Conservation (phyloP, 2,329 filamentous ascomycete species). For the Exophiala viscosa region DNA sequence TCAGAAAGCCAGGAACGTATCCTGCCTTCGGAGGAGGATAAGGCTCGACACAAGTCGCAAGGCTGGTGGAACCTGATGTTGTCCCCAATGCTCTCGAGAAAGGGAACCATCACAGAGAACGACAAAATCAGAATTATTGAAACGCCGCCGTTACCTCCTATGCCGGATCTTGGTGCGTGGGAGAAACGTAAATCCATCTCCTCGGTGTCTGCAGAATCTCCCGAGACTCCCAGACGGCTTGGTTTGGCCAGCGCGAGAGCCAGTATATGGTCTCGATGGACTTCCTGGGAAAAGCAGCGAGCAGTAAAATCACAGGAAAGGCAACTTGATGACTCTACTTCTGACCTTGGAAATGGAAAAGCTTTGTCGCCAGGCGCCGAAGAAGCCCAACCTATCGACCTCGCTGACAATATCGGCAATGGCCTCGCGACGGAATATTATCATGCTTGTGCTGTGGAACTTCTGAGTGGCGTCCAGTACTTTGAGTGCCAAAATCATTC, state of each 20-base stretch:
- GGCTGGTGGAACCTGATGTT: slow-evolving; percentile 50
- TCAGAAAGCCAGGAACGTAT: slow-evolving; percentile 33
- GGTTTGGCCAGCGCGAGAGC: slow-evolving; percentile 24
- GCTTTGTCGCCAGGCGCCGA: background rate
- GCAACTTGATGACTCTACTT: background rate
- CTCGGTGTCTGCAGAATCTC: slow-evolving; percentile 33
- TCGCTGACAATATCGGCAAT: background rate
- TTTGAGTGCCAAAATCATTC: slow-evolving; percentile 45
- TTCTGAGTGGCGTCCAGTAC: slow-evolving; percentile 39
- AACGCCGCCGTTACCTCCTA: slow-evolving; percentile 16
- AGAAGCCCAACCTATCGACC: background rate
- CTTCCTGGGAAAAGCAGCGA: slow-evolving; percentile 25
- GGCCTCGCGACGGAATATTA: slow-evolving; percentile 30
- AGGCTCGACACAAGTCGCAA: slow-evolving; percentile 41
- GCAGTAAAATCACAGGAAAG: slow-evolving; percentile 1
- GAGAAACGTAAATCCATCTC: slow-evolving; percentile 8
- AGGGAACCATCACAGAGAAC: slow-evolving; percentile 35
- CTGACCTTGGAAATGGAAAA: background rate
- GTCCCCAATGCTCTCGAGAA: slow-evolving; percentile 42
- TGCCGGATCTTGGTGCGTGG: slow-evolving; percentile 3
- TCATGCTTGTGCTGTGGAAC: slow-evolving; percentile 44
- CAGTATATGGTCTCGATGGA: slow-evolving; percentile 29
- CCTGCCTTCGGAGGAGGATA: slow-evolving; percentile 27
- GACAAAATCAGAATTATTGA: slow-evolving; percentile 7
- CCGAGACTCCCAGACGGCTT: slow-evolving; percentile 32